phyloP scores from a whole-genome alignment of 164 flowering plant species.

The Euptelea pleiosperma region DNA sequence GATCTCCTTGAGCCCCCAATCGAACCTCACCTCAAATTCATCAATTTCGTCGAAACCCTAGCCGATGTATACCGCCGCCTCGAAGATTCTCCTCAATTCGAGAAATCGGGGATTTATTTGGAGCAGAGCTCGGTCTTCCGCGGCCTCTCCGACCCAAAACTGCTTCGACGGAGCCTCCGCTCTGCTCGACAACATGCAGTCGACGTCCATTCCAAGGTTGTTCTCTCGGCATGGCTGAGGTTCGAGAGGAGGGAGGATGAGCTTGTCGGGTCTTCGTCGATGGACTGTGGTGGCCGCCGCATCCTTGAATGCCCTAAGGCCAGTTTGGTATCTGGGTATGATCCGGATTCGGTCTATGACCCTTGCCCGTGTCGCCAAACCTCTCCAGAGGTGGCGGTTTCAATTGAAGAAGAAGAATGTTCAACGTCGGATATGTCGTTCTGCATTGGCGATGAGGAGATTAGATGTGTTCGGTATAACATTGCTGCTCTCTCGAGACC shows the following conservation, averaged over 20 bases:
- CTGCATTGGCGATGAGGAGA: slow-evolving; percentile 50
- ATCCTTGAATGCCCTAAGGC: slow-evolving; percentile 55
- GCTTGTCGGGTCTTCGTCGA: slow-evolving; percentile 36
- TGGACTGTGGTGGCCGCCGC: slow-evolving; percentile 42
- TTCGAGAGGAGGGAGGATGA: slow-evolving; percentile 84
- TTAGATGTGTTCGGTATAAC: slow-evolving; percentile 45
- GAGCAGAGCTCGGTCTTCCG: slow-evolving; percentile 57
- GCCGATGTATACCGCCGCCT: slow-evolving; percentile 51
- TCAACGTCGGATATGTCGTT: slow-evolving; percentile 37
- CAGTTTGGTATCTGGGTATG: slow-evolving; percentile 49
- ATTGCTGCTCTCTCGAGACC: slow-evolving; percentile 68
- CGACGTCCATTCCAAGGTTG: slow-evolving; percentile 68
- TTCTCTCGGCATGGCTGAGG: slow-evolving; percentile 72
- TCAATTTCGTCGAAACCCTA: slow-evolving; percentile 52
- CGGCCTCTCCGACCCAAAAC: slow-evolving; percentile 61
- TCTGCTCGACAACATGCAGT: slow-evolving; percentile 56
- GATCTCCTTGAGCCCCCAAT: slow-evolving; percentile 63
- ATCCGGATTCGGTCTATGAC: slow-evolving; percentile 33
- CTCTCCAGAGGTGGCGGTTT: neutral
- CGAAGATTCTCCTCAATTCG: slow-evolving; percentile 30
- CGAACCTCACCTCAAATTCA: slow-evolving; percentile 51
- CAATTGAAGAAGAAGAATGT: slow-evolving; percentile 3
- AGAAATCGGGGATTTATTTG: slow-evolving; percentile 39
- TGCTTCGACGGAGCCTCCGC: slow-evolving; percentile 55
- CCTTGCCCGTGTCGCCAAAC: slow-evolving; percentile 36